Evolutionary conservation across 805 yeast species (phyloP).

Genomic region (Tanozyma kutaoensis): DNA sequence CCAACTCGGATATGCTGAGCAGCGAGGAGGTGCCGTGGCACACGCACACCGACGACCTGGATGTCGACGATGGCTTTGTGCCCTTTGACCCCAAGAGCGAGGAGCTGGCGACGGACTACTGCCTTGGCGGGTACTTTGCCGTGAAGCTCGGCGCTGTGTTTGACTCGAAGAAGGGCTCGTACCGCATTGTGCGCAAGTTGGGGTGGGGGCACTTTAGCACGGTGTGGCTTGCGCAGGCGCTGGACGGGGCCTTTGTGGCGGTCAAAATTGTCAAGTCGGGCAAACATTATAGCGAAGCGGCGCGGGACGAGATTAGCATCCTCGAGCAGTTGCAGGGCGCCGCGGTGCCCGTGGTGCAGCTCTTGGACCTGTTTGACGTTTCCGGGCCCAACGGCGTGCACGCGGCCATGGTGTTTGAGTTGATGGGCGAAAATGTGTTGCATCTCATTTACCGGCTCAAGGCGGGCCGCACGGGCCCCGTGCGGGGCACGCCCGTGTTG

Average conservation of each 20-base stretch:
- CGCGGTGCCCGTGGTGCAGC: constrained; percentile 30
- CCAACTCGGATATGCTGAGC: too few relatives aligned
- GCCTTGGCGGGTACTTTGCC: too few relatives aligned
- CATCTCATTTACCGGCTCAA: constrained; percentile 36
- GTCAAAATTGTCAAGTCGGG: constrained; percentile 48
- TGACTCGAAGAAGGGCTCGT: too few relatives aligned
- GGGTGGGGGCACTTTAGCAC: constrained; percentile 70
- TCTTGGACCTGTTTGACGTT: constrained; percentile 43
- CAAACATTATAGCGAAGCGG: constrained; percentile 44
- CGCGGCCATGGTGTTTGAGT: constrained; percentile 55
- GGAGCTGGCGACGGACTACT: too few relatives aligned
- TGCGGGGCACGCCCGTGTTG: constrained; percentile 29
- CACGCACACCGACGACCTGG: too few relatives aligned
- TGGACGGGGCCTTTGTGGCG: constrained; percentile 28
- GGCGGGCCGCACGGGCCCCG: constrained; percentile 32
- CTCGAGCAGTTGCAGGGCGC: constrained; percentile 7
- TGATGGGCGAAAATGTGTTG: constrained; percentile 46
- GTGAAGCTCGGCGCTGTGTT: too few relatives aligned
- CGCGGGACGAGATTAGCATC: constrained; percentile 40
- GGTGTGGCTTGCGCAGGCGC: constrained; percentile 44
- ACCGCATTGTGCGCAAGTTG: constrained; percentile 37
- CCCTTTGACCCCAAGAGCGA: too few relatives aligned
- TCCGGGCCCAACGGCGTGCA: constrained; percentile 53
- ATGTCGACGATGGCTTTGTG: too few relatives aligned
- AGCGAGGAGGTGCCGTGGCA: too few relatives aligned